These are phyloP conservation scores for Starmerella vaccinii DNA, from an alignment of 805 yeast species.

Conservation along the genomic window DNA sequence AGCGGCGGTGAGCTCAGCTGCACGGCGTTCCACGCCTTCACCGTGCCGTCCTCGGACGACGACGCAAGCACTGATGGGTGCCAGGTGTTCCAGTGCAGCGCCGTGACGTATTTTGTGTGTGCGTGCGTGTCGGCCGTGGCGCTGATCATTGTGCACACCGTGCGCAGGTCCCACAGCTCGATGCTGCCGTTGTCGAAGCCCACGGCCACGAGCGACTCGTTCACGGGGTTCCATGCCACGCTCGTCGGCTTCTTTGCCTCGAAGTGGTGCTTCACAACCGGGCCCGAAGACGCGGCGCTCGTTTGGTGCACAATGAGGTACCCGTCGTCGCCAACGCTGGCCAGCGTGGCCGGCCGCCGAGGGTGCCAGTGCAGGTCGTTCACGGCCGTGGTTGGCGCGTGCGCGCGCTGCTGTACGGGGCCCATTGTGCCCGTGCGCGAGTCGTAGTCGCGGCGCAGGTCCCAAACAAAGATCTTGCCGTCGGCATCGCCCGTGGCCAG, in stretches of 20 bases:
- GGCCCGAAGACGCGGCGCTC: neutral
- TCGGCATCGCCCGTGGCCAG: conserved; percentile 50
- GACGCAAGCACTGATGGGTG: conserved; percentile 47
- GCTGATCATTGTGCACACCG: conserved; percentile 23
- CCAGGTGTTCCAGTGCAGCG: conserved; percentile 63
- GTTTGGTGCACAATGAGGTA: conserved; percentile 14
- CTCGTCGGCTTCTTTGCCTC: conserved; percentile 38
- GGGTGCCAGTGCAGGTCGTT: conserved; percentile 68
- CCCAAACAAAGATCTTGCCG: conserved; percentile 59
- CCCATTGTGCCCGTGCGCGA: conserved; percentile 24
- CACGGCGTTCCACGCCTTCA: conserved; percentile 25
- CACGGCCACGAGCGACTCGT: conserved; percentile 49
- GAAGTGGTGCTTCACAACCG: neutral
- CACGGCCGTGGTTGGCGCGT: conserved; percentile 41
- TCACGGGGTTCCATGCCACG: conserved; percentile 48
- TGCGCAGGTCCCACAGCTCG: conserved; percentile 57
- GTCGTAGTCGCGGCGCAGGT: conserved; percentile 39
- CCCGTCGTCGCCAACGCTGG: conserved; percentile 56
- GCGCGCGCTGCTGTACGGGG: conserved; percentile 24
- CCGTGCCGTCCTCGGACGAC: conserved; percentile 53
- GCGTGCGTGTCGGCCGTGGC: neutral
- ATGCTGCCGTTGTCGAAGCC: conserved; percentile 55
- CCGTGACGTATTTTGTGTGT: conserved; percentile 50
- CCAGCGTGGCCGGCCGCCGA: conserved; percentile 50
- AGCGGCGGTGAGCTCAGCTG: conserved; percentile 24